These are phyloP conservation scores for Diutina mesorugosa DNA, from an alignment of 1,139 yeast species.

Conservation along the genomic window DNA sequence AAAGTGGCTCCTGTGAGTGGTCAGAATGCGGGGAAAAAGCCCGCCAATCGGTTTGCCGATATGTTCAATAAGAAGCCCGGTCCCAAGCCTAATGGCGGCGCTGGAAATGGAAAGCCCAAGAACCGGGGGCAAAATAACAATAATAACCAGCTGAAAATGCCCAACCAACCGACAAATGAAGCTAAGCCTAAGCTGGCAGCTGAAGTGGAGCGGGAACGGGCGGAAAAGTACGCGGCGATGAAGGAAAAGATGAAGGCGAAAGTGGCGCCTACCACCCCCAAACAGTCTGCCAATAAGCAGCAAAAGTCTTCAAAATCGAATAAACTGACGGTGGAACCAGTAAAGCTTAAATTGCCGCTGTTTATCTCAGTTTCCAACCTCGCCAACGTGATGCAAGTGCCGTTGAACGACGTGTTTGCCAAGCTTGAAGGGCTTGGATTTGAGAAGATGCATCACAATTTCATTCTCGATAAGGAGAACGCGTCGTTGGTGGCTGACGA, in stretches of 20 bases:
- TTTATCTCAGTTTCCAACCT: conserved; percentile 66
- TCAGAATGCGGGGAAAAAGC: neutral
- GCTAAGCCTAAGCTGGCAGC: neutral
- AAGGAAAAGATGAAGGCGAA: conserved; percentile 1
- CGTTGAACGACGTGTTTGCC: conserved; percentile 44
- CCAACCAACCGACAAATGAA: neutral
- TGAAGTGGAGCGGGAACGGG: neutral
- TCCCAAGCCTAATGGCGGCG: neutral
- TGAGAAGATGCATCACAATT: conserved; percentile 61
- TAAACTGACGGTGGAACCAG: neutral
- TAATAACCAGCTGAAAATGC: neutral
- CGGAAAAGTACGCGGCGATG: neutral
- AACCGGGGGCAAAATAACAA: neutral
- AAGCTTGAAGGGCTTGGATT: conserved; percentile 63
- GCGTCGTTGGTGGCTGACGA: conserved; percentile 84
- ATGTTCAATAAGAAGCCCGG: neutral
- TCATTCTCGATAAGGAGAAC: conserved; percentile 74
- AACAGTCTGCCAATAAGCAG: neutral
- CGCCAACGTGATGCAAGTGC: conserved; percentile 56
- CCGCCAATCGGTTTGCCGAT: neutral
- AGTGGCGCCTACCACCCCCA: neutral
- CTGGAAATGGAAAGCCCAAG: neutral
- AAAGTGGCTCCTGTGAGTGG: neutral
- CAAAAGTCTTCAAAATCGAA: neutral
- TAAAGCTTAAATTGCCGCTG: conserved; percentile 49